Evolutionary conservation across 108 stramenopile species (phyloP).

Genomic region (Cyclotella baltica): DNA sequence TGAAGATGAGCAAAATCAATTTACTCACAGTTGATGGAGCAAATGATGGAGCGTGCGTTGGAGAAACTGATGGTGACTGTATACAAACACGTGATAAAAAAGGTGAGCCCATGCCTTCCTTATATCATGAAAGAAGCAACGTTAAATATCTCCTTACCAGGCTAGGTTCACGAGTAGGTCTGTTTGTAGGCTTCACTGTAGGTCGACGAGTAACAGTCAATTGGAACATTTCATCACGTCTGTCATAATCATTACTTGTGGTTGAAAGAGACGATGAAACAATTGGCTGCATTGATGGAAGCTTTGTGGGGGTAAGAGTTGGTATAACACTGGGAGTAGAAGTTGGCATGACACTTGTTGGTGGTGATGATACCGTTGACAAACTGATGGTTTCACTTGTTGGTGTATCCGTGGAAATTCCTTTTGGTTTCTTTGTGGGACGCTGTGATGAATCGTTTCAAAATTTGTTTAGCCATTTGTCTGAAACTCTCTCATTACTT

Average conservation of each 20-base stretch:
- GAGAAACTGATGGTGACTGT: not conserved
- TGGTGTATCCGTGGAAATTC: no score
- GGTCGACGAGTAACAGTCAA: not conserved
- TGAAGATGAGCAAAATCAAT: not conserved
- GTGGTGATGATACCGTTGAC: no score
- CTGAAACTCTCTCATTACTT: not conserved
- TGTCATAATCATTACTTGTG: not conserved
- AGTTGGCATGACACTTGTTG: no score
- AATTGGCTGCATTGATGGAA: no score
- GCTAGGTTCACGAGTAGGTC: not conserved
- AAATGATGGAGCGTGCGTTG: not conserved
- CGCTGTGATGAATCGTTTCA: not conserved
- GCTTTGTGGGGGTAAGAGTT: no score
- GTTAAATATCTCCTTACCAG: not conserved
- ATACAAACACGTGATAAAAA: not conserved
- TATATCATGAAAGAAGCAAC: not conserved
- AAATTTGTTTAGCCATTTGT: not conserved
- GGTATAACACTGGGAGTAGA: no score
- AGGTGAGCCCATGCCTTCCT: not conserved
- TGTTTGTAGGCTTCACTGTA: not conserved
- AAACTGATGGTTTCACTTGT: no score
- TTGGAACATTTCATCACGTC: not conserved
- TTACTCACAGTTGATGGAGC: not conserved
- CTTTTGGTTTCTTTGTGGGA: not conserved
- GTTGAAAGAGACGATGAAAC: no score